Evolutionary conservation across 1,139 yeast species (phyloP).

Genomic region (Zygosaccharomyces sapae): DNA sequence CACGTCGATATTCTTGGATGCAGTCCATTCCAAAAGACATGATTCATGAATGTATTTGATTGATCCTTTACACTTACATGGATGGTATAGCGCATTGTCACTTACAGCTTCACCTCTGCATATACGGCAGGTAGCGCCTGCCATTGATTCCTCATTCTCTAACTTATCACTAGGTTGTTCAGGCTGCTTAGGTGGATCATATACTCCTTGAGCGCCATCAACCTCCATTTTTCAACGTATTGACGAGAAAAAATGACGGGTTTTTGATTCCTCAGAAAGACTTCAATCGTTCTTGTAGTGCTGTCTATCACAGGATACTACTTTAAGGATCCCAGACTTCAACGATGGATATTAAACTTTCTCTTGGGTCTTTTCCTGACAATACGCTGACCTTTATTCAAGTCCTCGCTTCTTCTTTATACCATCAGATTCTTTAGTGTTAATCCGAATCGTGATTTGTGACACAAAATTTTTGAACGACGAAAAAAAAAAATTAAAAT

Average conservation of each 20-base stretch:
- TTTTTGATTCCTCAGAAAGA: background rate
- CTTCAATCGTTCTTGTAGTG: background rate
- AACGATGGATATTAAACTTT: background rate
- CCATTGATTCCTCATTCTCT: slow-evolving; percentile 14
- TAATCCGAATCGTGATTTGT: slow-evolving; percentile 1
- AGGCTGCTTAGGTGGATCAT: background rate
- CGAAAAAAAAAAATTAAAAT: background rate
- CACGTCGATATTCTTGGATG: slow-evolving; percentile 33
- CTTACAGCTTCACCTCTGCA: slow-evolving; percentile 88
- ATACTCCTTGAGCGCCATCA: slow-evolving; percentile 1
- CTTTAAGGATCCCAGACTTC: background rate
- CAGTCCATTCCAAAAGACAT: slow-evolving; percentile 86
- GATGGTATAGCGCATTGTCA: slow-evolving; percentile 79
- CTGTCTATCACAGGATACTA: background rate
- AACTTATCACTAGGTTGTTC: background rate
- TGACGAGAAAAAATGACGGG: background rate
- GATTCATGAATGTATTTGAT: slow-evolving; percentile 91
- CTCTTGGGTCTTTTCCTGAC: background rate
- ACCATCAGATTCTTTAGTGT: background rate
- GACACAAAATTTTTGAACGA: slow-evolving; percentile 4
- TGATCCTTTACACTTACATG: slow-evolving; percentile 92
- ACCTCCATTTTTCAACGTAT: slow-evolving; percentile 1
- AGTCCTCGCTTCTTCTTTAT: background rate
- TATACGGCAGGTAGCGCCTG: slow-evolving; percentile 71
- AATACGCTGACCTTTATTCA: no score